These are phyloP conservation scores for Helichrysum umbraculigerum DNA, from an alignment of 129 eudicot species.

Conservation along the genomic window DNA sequence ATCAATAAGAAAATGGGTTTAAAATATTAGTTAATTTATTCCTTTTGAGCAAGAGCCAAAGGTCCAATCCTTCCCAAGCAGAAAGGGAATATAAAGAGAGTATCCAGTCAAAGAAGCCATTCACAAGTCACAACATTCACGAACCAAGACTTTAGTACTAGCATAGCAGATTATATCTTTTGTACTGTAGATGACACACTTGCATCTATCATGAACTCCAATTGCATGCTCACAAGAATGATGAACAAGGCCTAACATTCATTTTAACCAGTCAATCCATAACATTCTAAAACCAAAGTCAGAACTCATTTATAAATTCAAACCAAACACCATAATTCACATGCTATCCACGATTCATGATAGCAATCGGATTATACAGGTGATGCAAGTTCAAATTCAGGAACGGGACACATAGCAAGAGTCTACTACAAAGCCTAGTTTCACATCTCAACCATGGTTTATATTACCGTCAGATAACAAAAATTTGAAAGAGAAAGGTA, in stretches of 20 bases:
- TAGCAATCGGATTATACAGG: conserved; percentile 20
- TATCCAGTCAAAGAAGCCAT: neutral
- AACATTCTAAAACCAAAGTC: neutral
- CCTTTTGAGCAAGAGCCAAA: conserved; percentile 4
- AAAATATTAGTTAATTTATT: neutral
- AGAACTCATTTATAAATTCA: conserved; percentile 18
- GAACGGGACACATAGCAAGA: neutral
- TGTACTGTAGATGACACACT: neutral
- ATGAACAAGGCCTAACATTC: conserved; percentile 41
- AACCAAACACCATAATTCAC: conserved; percentile 11
- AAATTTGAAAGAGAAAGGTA: conserved; percentile 23
- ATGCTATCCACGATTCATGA: conserved; percentile 18
- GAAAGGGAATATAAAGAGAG: neutral
- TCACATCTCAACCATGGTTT: neutral
- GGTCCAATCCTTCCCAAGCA: neutral
- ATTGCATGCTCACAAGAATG: neutral
- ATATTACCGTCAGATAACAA: conserved; percentile 9
- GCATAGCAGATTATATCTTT: neutral
- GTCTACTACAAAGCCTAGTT: neutral
- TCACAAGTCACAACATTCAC: neutral
- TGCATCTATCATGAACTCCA: neutral
- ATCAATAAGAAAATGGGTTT: neutral
- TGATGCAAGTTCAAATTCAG: neutral
- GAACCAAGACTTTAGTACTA: neutral
- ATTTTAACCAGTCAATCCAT: neutral